Evolutionary conservation across 2,329 filamentous ascomycete genomes (phyloP), one percentile per base, ranked within the genome.

Genomic region (Penicillium sp.): DNA sequence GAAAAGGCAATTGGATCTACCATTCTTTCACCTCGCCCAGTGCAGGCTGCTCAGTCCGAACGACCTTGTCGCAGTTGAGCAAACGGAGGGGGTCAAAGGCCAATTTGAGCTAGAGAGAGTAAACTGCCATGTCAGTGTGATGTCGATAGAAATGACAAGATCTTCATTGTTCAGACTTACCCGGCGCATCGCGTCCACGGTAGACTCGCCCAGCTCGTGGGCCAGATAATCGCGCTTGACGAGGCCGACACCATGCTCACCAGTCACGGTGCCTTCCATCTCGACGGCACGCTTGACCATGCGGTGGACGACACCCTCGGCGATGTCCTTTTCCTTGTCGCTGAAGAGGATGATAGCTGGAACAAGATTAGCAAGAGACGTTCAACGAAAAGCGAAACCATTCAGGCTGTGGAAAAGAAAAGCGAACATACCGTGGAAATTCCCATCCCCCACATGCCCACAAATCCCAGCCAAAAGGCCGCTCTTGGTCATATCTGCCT

Each of bases 391-490:
- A 6, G 36, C 11, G 13, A 13, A 10, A 19, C 14, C 14, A 16
- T 31, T 18, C 43, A n/a, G 24, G 24, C 14, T 3, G 18, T 6
- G 13, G 55, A 54, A 46, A 37, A 33, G 19, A 35, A 22, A 40
- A 6, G 44, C 43, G 44, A 39, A 33, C 72, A 78, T 77, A 82
- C 85, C 81, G 68, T 91, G 89, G 67, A 91, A 91, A 68, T 91
- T 91, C 19, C 89, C 88, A 71, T 91, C 89, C 2, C 89, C 89
- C 1, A 90, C 88, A 70, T 91, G 89, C 0, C 89, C 89, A 24
- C 89, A 82, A n/a, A 91, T 89, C 41, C 83, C 84, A 22, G 82
- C 86, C 40, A 87, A 79, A 2, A 92, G 75, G 0, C 87, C 87
- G 33, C 86, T 85, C 64, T 83, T 79, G 9, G 77, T 79, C 46